phyloP scores from a whole-genome alignment of 2,329 filamentous ascomycete genomes.

The Aspergillus pseudonomiae region DNA sequence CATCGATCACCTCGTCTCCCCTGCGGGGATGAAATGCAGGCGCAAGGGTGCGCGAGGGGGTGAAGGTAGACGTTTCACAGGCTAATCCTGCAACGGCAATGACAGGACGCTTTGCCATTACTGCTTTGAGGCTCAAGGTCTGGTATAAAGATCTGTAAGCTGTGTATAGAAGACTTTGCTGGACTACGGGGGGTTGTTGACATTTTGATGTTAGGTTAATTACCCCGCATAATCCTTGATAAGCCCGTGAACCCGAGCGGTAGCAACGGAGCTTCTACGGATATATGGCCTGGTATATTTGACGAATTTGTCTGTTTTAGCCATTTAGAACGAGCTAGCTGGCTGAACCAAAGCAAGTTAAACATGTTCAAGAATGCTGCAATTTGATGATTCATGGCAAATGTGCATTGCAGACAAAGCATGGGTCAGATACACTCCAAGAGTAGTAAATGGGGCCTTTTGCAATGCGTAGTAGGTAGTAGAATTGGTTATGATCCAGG shows the following conservation, averaged over 20 bases:
- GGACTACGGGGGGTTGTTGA: neutral
- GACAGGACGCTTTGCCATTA: constrained; percentile 45
- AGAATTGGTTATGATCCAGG: neutral
- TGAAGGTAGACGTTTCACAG: constrained; percentile 59
- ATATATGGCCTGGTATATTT: neutral
- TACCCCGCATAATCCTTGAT: neutral
- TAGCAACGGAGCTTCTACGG: neutral
- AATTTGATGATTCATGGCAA: neutral
- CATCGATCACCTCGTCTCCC: constrained; percentile 46
- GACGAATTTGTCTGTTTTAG: too few relatives aligned
- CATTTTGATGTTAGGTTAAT: neutral
- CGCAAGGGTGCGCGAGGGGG: constrained; percentile 53
- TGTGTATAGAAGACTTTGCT: neutral
- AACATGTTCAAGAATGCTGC: neutral
- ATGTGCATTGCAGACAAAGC: neutral
- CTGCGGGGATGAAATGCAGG: constrained; percentile 55
- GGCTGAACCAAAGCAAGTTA: neutral
- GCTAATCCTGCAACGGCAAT: constrained; percentile 58
- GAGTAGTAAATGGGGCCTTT: too few relatives aligned
- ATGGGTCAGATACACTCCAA: neutral
- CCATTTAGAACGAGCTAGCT: neutral
- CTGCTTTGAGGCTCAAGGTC: neutral
- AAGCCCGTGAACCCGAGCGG: neutral
- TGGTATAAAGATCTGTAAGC: neutral
- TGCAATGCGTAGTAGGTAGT: neutral